A percentile compares a stretch with the other conserved stretches of the same genome.
Evolutionary conservation across 331 rosid genomes (phyloP).

Genomic region (Pyrus hybrid): DNA sequence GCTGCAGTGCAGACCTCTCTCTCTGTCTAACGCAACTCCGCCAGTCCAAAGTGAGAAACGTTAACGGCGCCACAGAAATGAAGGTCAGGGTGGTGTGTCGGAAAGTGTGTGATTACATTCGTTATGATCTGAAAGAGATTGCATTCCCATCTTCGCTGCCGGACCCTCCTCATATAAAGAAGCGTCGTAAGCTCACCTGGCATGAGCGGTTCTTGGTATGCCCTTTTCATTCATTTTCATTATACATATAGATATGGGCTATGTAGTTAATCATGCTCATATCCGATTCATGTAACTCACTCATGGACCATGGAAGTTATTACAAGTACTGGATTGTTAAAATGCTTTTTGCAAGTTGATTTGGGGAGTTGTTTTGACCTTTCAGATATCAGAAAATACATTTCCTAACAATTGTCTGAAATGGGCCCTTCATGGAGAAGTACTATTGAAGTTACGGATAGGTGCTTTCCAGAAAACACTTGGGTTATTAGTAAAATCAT

Average conservation of each 20-base stretch:
- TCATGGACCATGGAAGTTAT: background rate
- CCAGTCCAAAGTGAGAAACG: background rate
- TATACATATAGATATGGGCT: background rate
- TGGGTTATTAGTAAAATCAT: too few species aligned
- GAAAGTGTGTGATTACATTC: conserved; percentile 52
- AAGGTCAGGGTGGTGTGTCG: conserved; percentile 60
- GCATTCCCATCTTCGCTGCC: conserved; percentile 88
- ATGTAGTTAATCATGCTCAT: background rate
- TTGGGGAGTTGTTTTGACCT: too few species aligned
- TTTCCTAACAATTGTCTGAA: too few species aligned
- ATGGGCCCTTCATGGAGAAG: too few species aligned
- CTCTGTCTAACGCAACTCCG: too few species aligned
- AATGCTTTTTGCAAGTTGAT: background rate
- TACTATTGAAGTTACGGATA: too few species aligned
- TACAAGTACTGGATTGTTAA: background rate
- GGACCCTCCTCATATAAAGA: conserved; percentile 59
- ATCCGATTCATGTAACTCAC: background rate
- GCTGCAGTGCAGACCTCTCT: too few species aligned
- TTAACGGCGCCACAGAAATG: conserved; percentile 22
- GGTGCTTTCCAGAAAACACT: too few species aligned
- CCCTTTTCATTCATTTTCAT: background rate
- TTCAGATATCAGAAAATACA: too few species aligned
- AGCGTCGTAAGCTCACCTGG: conserved; percentile 60
- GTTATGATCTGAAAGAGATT: conserved; percentile 79
- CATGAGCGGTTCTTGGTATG: conserved; percentile 49